Base-by-base conservation (phyloP, 768 basidiomycete genomes). In the Filobasidium wieringae region DNA sequence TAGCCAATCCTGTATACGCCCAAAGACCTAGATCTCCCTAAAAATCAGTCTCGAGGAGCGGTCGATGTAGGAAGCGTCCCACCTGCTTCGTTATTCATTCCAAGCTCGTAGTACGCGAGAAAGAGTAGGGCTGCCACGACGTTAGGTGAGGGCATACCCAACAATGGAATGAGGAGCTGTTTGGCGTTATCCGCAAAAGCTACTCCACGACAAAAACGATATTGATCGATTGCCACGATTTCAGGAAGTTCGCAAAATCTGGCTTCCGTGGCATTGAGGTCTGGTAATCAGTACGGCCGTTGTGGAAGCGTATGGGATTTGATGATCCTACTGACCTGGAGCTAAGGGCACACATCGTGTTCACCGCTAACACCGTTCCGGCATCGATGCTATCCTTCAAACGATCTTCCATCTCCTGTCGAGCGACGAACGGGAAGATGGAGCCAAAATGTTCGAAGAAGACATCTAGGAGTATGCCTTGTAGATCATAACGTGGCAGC, bases 41-140 rank as follows among this genome's bases (percentile, higher is more conserved):
- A 11, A 17, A 15, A 40, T 5, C 37, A n/a, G 37, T 11, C 4
- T 40, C 37, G 37, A 4, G 17, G 5, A 40, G 37, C 22, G n/a
- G n/a, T n/a, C n/a, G n/a, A n/a, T n/a, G n/a, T n/a, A n/a, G 11
- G 3, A 15, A 40, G 5, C 3, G 15, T 4, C 37, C 22, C 55
- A 15, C 55, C 55, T 11, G 55, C 55, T 47, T 56, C 55, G 15
- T 41, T 45, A 34, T 56, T 56, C 55, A 56, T 56, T 19, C 55
- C 55, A 24, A 56, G 55, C 19, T 56, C 55, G 41, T 56, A 56
- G 43, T 56, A 56, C 1, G 55, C 43, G 41, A 56, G 32, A 19
- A 47, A 49, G 31, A 56, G 41, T 12, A 56, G 31, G 29, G 55
- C 55, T 11, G 55, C 55, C 2, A 40, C 39, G 12, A 56, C 55